Evolutionary conservation across 768 basidiomycete genomes (phyloP).

Genomic region (Boletus subcaerulescens): DNA sequence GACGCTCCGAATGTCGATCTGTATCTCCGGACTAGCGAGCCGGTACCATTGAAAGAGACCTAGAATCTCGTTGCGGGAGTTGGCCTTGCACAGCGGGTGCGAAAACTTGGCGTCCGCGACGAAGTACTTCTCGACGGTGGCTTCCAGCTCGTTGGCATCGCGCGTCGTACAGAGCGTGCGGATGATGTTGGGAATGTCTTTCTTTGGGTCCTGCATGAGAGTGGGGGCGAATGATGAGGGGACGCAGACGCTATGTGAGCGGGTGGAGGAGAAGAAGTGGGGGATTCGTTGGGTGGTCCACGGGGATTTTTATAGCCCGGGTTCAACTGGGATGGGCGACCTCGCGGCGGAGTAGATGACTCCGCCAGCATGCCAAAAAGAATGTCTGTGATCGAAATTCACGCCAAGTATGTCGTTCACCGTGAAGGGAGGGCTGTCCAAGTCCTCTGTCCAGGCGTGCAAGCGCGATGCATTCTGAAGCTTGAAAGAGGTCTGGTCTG

Average conservation of each 20-base stretch:
- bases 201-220: conserved; percentile 55
- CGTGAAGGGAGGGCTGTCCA: background rate
- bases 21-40: conserved; percentile 51
- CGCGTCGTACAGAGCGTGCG: conserved; percentile 44
- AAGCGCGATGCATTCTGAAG: background rate
- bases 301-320: conserved; percentile 17
- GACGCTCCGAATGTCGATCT: conserved; percentile 40
- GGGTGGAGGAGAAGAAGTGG: background rate
- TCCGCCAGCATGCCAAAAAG: conserved; percentile 7
- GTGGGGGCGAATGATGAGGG: background rate
- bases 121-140: conserved; percentile 48
- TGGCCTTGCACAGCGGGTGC: conserved; percentile 56
- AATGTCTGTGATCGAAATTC: background rate
- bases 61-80: conserved; percentile 53
- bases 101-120: conserved; percentile 52
- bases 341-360: background rate
- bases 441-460: background rate
- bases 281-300: background rate
- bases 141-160: conserved; percentile 49
- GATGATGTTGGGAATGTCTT: conserved; percentile 48
- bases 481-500: background rate
- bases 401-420: background rate
- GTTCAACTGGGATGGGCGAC: background rate
- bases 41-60: conserved; percentile 66
- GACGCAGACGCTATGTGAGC: background rate